phyloP scores from a whole-genome alignment of 768 basidiomycete genomes.

The Pleurotus pulmonarius region DNA sequence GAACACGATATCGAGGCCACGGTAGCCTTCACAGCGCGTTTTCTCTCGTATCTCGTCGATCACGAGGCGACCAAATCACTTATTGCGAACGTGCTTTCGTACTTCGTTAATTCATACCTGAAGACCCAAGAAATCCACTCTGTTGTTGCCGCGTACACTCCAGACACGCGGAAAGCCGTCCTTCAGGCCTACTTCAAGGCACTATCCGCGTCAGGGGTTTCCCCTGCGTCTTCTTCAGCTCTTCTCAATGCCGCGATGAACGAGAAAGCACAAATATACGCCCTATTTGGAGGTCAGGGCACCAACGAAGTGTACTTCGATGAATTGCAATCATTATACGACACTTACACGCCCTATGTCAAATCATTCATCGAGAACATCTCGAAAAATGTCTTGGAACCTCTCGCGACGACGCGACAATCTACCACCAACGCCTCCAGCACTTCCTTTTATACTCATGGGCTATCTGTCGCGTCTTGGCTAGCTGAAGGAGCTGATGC shows the following conservation, averaged over 20 bases:
- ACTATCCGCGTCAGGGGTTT: constrained; percentile 56
- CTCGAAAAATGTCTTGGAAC: constrained; percentile 63
- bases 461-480: constrained; percentile 84
- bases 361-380: constrained; percentile 62
- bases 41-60: constrained; percentile 74
- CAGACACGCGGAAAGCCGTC: constrained; percentile 72
- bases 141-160: constrained; percentile 69
- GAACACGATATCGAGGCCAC: constrained; percentile 61
- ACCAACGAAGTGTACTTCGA: constrained; percentile 98
- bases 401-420: constrained; percentile 60
- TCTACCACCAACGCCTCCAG: constrained; percentile 24
- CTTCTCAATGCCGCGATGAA: constrained; percentile 59
- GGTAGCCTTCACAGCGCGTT: constrained; percentile 78
- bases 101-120: constrained; percentile 79
- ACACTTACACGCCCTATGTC: constrained; percentile 89
- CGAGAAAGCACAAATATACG: constrained; percentile 78
- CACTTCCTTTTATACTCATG: constrained; percentile 69
- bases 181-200: constrained; percentile 79
- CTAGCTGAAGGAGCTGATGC: constrained; percentile 56
- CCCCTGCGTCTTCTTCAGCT: constrained; percentile 59
- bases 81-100: constrained; percentile 68
- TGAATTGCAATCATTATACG: constrained; percentile 87
- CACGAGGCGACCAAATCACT: constrained; percentile 59
- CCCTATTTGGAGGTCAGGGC: constrained; percentile 96
- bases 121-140: constrained; percentile 74